phyloP scores from a whole-genome alignment of 2,329 filamentous ascomycete genomes.

The Sclerotinia borealis region DNA sequence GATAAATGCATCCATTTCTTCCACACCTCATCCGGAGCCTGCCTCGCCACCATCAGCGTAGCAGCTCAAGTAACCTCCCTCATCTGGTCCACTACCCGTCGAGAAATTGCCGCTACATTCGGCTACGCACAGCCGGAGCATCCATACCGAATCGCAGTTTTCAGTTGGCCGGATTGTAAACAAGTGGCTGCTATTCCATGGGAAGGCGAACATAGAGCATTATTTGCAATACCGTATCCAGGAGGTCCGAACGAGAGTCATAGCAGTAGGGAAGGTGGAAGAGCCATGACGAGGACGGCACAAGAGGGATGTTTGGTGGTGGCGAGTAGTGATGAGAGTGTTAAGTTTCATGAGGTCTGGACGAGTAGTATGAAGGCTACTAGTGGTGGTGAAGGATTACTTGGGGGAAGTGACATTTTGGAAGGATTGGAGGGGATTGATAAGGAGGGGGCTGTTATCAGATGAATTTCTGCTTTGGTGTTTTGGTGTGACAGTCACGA shows the following conservation, averaged over 20 bases:
- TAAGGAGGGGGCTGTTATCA: constrained; percentile 65
- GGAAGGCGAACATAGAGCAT: constrained; percentile 70
- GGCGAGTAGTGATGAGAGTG: constrained; percentile 82
- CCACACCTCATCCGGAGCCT: constrained; percentile 75
- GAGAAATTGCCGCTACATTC: constrained; percentile 89
- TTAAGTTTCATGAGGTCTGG: constrained; percentile 97
- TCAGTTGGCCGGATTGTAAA: constrained; percentile 87
- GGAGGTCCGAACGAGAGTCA: constrained; percentile 43
- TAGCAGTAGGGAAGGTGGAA: constrained; percentile 42
- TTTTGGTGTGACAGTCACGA: too few species aligned
- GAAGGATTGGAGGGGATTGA: constrained; percentile 77
- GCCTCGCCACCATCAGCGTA: constrained; percentile 84
- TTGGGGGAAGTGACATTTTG: constrained; percentile 80
- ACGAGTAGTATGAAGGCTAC: constrained; percentile 52
- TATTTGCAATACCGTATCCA: constrained; percentile 86
- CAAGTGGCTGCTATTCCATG: constrained; percentile 81
- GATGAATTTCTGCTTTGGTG: constrained; percentile 35
- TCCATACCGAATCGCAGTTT: constrained; percentile 81
- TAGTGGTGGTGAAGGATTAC: constrained; percentile 49
- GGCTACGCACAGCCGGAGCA: constrained; percentile 91
- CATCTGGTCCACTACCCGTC: constrained; percentile 78
- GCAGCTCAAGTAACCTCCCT: constrained; percentile 89
- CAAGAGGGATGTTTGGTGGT: constrained; percentile 84
- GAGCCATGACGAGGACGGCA: constrained; percentile 48
- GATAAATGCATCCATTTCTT: constrained; percentile 96